Conservation (phyloP, 1,139 yeast genomes). For the Saccharomyces uvarum region DNA sequence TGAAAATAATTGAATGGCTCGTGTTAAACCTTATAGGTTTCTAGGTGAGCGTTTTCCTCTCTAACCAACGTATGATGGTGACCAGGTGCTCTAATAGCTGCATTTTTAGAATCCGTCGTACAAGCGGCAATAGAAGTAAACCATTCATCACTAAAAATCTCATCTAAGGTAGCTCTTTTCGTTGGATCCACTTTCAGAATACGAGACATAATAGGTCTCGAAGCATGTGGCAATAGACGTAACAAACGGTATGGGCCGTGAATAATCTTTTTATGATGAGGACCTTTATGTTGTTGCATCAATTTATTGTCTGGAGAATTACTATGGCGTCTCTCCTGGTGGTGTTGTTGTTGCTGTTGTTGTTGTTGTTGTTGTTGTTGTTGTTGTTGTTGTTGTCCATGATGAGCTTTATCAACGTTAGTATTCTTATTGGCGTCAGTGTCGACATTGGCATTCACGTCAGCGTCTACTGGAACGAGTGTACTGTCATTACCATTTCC, state of each 20-base stretch:
- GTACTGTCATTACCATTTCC: background rate
- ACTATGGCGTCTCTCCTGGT: background rate
- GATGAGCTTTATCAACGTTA: background rate
- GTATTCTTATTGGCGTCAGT: background rate
- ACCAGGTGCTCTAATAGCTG: conserved; percentile 40
- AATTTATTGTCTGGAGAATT: conserved; percentile 14
- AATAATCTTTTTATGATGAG: conserved; percentile 28
- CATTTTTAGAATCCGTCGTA: conserved; percentile 40
- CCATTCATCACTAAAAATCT: conserved; percentile 66
- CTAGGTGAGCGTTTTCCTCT: conserved; percentile 42
- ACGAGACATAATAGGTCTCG: conserved; percentile 65
- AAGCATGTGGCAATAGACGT: conserved; percentile 78
- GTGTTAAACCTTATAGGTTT: conserved; percentile 34
- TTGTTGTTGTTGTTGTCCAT: conserved; percentile 1
- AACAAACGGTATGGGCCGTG: conserved; percentile 84
- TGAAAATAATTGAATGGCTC: background rate
- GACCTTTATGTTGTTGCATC: conserved; percentile 11
- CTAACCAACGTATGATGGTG: conserved; percentile 52
- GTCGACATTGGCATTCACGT: background rate
- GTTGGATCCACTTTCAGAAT: conserved; percentile 68
- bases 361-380: conserved; percentile 2
- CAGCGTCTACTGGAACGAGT: background rate
- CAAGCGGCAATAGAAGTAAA: conserved; percentile 48
- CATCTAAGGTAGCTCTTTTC: conserved; percentile 61
- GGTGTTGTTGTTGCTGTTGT: conserved; percentile 3